A percentile compares a stretch with the other conserved stretches of the same genome.
phyloP scores from a whole-genome alignment of 768 basidiomycete genomes.

The Boletus speciosus region DNA sequence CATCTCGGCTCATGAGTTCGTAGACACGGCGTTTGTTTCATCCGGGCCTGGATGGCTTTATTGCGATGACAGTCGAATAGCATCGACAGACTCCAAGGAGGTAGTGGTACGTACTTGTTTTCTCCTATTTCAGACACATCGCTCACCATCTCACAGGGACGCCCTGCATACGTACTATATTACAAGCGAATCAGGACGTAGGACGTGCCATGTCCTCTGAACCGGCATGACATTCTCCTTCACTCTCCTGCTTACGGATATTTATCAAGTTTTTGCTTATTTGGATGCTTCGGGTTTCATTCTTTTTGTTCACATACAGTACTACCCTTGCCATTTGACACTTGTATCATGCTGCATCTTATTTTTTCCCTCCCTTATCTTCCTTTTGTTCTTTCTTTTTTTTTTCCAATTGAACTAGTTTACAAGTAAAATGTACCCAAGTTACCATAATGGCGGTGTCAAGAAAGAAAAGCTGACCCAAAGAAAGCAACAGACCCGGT shows the following conservation, averaged over 20 bases:
- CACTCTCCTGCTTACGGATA: slow-evolving; percentile 8
- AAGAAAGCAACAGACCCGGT: neutral
- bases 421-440: slow-evolving; percentile 29
- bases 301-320: slow-evolving; percentile 5
- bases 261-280: slow-evolving; percentile 25
- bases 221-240: neutral
- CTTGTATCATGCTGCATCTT: slow-evolving; percentile 23
- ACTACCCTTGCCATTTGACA: slow-evolving; percentile 13
- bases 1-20: neutral
- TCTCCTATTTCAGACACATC: neutral
- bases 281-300: slow-evolving; percentile 18
- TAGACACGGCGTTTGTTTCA: slow-evolving; percentile 91
- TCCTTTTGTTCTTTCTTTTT: neutral
- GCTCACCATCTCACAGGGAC: slow-evolving; percentile 44
- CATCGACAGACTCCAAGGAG: slow-evolving; percentile 67
- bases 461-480: neutral
- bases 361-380: neutral
- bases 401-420: slow-evolving; percentile 15
- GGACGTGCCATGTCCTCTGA: neutral
- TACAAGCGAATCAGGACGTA: slow-evolving; percentile 57
- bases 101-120: slow-evolving; percentile 65
- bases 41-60: slow-evolving; percentile 87
- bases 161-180: slow-evolving; percentile 76
- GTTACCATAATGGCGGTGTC: slow-evolving; percentile 19
- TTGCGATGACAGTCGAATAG: slow-evolving; percentile 90